Evolutionary conservation across 148 eudicot species (phyloP).

Genomic region (Talinum fruticosum): DNA sequence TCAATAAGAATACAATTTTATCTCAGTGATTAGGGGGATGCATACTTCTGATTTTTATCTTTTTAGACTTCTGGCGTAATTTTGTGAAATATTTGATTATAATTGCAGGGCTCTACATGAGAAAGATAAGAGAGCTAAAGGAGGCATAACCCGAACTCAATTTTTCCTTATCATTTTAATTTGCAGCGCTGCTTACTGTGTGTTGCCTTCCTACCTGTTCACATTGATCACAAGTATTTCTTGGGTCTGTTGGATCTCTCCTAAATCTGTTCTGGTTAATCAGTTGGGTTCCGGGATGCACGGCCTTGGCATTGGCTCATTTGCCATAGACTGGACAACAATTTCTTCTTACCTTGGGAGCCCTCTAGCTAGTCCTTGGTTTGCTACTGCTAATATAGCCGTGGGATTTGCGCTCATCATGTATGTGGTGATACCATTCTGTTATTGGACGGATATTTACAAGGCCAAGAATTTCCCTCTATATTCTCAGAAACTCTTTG

Average conservation of each 20-base stretch:
- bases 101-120: constrained; percentile 82
- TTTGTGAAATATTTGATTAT: neutral
- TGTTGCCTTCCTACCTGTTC: constrained; percentile 71
- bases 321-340: constrained; percentile 84
- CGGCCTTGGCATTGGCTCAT: constrained; percentile 74
- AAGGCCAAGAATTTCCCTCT: constrained; percentile 78
- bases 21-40: neutral
- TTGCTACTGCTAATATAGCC: constrained; percentile 84
- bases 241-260: constrained; percentile 83
- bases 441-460: constrained; percentile 59
- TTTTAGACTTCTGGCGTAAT: neutral
- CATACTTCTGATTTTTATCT: neutral
- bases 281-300: constrained; percentile 80
- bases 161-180: constrained; percentile 67
- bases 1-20: neutral
- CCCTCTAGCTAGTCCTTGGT: constrained; percentile 98
- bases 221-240: constrained; percentile 63
- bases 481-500: constrained; percentile 64
- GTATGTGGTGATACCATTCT: constrained; percentile 63
- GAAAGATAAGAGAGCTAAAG: constrained; percentile 56
- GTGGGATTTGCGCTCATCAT: constrained; percentile 55
- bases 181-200: constrained; percentile 65
- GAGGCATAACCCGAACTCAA: constrained; percentile 59
- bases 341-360: constrained; percentile 75
- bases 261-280: constrained; percentile 59